Evolutionary conservation across 257 asterid species (phyloP), one percentile per base, ranked within the genome.

Genomic region (Scutellaria galericulata): DNA sequence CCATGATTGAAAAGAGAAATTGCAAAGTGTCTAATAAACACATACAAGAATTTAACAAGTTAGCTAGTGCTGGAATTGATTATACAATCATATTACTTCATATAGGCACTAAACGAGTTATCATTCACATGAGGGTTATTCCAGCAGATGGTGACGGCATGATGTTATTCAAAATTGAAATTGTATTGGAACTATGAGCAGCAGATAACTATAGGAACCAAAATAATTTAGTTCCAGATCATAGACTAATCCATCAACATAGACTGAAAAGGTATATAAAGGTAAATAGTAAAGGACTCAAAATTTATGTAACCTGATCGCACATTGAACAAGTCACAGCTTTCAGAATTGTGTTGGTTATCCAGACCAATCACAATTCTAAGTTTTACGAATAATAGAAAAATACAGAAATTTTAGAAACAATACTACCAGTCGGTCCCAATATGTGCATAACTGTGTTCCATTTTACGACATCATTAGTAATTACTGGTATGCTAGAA

Each of bases 221-320:
- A 44, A 66, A 68, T 27, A 72, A 42, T 44, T 22, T 14, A 31
- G 45, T 58, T 68, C 42, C 62, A 53, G 54, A 15, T 41, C 60
- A 68, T 53, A 64, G 64, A 70, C 52, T 75, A 44, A 20, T 64
- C 47, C 68, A 72, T 69, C 40, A 39, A 31, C 62, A 44, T 59
- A 37, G 15, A 50, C 6, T 4, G 9, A 66, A 50, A 68, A 60
- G 65, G 40, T 66, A 72, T 15, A 60, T 48, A 37, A 56, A 77
- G 76, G 52, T 15, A 44, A 40, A 48, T 39, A 44, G 41, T 60
- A 18, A 10, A 42, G 44, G 61, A 52, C 48, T 60, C 48, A 50
- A 68, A 42, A 41, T 8, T 68, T 50, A 51, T 58, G 59, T 7
- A 51, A 60, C 45, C 52, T 11, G 37, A 13, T 62, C 48, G 37